Evolutionary conservation across 495 filamentous ascomycete genomes (phyloP).

Genomic region (Neurospora sp.): DNA sequence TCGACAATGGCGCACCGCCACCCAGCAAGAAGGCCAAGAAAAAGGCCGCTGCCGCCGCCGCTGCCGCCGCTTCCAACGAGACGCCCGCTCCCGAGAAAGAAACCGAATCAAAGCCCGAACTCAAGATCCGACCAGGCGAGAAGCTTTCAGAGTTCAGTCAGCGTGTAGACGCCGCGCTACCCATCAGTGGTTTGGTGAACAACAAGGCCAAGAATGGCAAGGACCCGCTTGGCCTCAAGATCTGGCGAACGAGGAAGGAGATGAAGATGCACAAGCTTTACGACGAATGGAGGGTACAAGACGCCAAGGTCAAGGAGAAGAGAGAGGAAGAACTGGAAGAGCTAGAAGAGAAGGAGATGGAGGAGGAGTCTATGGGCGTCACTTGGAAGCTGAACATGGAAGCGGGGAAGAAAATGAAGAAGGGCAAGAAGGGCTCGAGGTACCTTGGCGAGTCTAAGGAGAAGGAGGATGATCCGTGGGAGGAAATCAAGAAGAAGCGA

Average conservation of each 20-base stretch:
- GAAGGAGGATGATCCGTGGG: conserved; percentile 67
- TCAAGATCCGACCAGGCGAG: conserved; percentile 73
- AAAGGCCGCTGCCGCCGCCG: conserved; percentile 14
- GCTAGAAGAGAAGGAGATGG: conserved; percentile 55
- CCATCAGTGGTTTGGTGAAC: conserved; percentile 53
- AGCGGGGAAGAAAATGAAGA: conserved; percentile 37
- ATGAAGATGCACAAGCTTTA: conserved; percentile 73
- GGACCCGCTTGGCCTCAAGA: conserved; percentile 45
- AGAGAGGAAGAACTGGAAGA: conserved; percentile 50
- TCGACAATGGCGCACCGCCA: conserved; percentile 54
- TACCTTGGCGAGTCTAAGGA: conserved; percentile 27
- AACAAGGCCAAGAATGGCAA: conserved; percentile 37
- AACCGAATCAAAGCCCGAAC: conserved; percentile 7
- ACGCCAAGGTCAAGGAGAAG: conserved; percentile 43
- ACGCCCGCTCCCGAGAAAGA: conserved; percentile 5
- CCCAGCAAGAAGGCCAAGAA: conserved; percentile 40
- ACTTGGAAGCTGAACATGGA: conserved; percentile 43
- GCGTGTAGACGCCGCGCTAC: conserved; percentile 78
- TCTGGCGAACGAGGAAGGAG: conserved; percentile 64
- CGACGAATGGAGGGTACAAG: conserved; percentile 66
- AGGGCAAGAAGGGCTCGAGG: conserved; percentile 40
- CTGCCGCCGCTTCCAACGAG: neutral
- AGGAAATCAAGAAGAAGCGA: conserved; percentile 50
- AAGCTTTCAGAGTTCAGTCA: conserved; percentile 70
- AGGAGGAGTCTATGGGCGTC: conserved; percentile 44